phyloP scores from a whole-genome alignment of 2,329 filamentous ascomycete species.

The Talaromyces atroroseus region DNA sequence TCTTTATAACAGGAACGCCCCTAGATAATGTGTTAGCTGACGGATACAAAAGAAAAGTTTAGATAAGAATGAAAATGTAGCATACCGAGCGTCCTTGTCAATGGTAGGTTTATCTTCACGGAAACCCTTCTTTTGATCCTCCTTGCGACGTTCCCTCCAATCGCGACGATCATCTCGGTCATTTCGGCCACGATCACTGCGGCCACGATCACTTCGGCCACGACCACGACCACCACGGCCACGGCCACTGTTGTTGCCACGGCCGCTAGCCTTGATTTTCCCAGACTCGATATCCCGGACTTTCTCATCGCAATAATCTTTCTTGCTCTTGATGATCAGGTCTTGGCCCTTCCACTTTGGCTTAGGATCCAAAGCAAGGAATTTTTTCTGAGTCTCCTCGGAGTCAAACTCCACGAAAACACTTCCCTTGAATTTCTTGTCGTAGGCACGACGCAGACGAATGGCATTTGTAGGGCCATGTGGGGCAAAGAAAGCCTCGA shows the following conservation, averaged over 20 bases:
- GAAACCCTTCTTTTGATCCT: slow-evolving; percentile 41
- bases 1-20: slow-evolving; percentile 42
- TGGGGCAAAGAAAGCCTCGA: slow-evolving; percentile 83
- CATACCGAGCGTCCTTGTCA: slow-evolving; percentile 41
- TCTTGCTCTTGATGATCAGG: slow-evolving; percentile 80
- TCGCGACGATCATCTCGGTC: slow-evolving; percentile 33
- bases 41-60: background rate
- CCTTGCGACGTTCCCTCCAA: slow-evolving; percentile 40
- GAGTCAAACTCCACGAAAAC: slow-evolving; percentile 89
- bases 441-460: slow-evolving; percentile 72
- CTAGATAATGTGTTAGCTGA: slow-evolving; percentile 23
- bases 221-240: slow-evolving; percentile 35
- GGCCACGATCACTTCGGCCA: slow-evolving; percentile 14
- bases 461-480: slow-evolving; percentile 76
- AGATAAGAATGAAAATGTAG: background rate
- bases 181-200: slow-evolving; percentile 12
- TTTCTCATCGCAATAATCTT: slow-evolving; percentile 77
- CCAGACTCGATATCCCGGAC: slow-evolving; percentile 65
- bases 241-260: slow-evolving; percentile 10
- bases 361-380: slow-evolving; percentile 71
- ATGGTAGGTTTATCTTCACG: slow-evolving; percentile 26
- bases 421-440: slow-evolving; percentile 84
- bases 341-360: slow-evolving; percentile 79
- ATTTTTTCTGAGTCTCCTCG: slow-evolving; percentile 72
- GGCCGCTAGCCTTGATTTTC: slow-evolving; percentile 54